Base-by-base conservation (phyloP, 225 moss, liverwort and hornwort species). In the Antitrichia curtipendula region DNA sequence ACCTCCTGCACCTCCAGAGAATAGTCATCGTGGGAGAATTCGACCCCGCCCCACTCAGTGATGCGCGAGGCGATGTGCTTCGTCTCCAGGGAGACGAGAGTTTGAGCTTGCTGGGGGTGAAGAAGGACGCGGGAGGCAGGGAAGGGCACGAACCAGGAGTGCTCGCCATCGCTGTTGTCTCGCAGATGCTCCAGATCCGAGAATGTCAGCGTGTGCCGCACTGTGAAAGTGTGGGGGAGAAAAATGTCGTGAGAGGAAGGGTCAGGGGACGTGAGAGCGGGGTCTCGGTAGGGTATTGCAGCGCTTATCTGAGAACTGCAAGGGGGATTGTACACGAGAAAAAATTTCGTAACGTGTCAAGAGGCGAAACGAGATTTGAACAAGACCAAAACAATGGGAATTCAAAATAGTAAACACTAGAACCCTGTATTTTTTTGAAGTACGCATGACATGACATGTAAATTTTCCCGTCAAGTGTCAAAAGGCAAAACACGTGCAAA, bases 61-160 rank as follows among this genome's bases (percentile, higher is more conserved):
- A 91, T 57, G 9, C 57, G 64, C 68, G 90, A 90, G 54, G 88
- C 90, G 74, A 90, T 43, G 78, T 86, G 88, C 59, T 88, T 92
- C 36, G 83, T 61, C 56, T 90, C 91, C 31, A 90, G 86, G 32
- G 91, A 90, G 22, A 91, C 9, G 28, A 91, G 56, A 3, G 90
- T 84, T 64, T 88, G 84, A 21, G 84, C 82, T 78, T 64, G 63
- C 21, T 34, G 70, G 8, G 90, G 90, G 6, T 88, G 71, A 52
- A 31, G 29, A 45, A 87, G n/a, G 20, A 84, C 84, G 38, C 90
- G 90, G 7, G 84, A 88, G n/a, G 84, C 81, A 90, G 90, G 92
- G 77, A 90, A 92, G 38, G 81, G 64, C 86, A 90, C 88, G 90
- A 90, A 84, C 86, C 90, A 92, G 47, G 81, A 92, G 12, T 88